Evolutionary conservation across 2,329 filamentous ascomycete species (phyloP).

Genomic region (Apiospora marii): DNA sequence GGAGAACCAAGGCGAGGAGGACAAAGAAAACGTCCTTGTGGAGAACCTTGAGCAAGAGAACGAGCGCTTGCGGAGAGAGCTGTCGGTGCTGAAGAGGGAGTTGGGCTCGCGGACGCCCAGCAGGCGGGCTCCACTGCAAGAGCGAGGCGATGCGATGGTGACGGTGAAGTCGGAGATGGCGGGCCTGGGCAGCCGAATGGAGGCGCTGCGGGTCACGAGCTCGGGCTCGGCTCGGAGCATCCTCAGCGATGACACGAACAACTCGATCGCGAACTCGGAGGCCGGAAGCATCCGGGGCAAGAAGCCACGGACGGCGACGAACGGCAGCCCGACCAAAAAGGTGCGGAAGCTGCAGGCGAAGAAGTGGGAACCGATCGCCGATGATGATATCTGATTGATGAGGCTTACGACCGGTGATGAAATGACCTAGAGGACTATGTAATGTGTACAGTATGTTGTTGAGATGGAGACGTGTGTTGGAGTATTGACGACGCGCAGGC

Average conservation of each 20-base stretch:
- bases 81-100: conserved; percentile 72
- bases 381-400: conserved; percentile 8
- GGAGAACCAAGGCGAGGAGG: conserved; percentile 55
- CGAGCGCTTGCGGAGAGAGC: conserved; percentile 70
- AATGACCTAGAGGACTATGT: not conserved
- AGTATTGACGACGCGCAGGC: not conserved
- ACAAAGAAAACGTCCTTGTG: conserved; percentile 69
- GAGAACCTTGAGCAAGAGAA: conserved; percentile 77
- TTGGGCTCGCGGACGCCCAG: conserved; percentile 68
- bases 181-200: conserved; percentile 56
- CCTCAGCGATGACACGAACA: not conserved
- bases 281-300: not conserved
- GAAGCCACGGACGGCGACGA: not conserved
- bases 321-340: conserved; percentile 22
- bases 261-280: conserved; percentile 6
- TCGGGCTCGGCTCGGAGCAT: not conserved
- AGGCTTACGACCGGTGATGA: not conserved
- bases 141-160: conserved; percentile 56
- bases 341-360: conserved; percentile 18
- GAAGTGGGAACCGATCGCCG: conserved; percentile 20
- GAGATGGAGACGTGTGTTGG: conserved; percentile 4
- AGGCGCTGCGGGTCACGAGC: conserved; percentile 55
- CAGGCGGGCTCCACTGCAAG: conserved; percentile 63
- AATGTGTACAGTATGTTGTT: not conserved
- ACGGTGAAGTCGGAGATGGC: conserved; percentile 39